Percentiles rank a stretch among this genome's conserved stretches.
Evolutionary conservation across 108 stramenopile species (phyloP).

Genomic region (Hondaea fermentalgiana): DNA sequence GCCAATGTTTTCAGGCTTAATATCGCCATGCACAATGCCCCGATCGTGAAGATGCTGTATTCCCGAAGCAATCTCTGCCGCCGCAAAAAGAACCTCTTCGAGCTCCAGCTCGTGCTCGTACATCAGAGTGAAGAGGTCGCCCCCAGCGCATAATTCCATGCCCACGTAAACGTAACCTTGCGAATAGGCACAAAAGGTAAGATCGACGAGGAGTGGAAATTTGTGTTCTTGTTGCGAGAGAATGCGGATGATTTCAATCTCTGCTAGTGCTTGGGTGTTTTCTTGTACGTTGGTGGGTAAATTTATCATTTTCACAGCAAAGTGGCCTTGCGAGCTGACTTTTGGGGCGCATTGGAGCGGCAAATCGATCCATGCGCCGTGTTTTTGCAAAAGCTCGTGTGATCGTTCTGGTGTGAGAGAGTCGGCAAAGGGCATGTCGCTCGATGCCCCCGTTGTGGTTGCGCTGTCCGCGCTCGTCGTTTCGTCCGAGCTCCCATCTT

Average conservation of each 20-base stretch:
- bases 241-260: neutral
- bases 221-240: neutral
- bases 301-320: neutral
- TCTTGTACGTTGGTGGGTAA: neutral
- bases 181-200: too few species aligned
- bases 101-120: neutral
- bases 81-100: neutral
- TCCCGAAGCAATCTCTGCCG: neutral
- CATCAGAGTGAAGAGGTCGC: neutral
- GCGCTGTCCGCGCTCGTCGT: neutral
- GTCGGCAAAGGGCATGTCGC: neutral
- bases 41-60: neutral
- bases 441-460: neutral
- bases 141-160: neutral
- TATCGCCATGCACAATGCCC: neutral
- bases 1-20: conserved; percentile 1
- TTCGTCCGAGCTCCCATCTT: neutral
- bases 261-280: neutral
- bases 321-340: neutral
- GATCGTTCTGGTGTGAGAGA: neutral
- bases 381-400: neutral
- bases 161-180: neutral
- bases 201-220: neutral
- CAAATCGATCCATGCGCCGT: neutral
- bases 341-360: neutral